Evolutionary conservation across 148 eudicot species (phyloP), one percentile per base, ranked within the genome.

Genomic region (Rhododendron mucronatum): DNA sequence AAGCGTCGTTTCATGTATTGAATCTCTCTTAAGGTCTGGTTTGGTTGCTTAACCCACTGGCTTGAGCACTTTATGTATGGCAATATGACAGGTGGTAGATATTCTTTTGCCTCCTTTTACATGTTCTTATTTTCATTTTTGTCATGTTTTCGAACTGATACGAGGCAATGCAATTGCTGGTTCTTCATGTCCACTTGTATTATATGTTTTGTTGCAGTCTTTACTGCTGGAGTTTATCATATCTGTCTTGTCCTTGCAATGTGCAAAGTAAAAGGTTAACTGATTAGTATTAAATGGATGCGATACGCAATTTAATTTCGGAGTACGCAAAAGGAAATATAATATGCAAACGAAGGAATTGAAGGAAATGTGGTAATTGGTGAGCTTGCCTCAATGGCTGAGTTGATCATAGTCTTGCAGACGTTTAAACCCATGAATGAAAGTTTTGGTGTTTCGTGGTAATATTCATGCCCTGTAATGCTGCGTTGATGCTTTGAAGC

Each of bases 1-100:
- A 91, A 92, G 96, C 80, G 11, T 71, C 30, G 73, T 59, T 26
- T 84, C 82, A 33, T 44, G 76, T 23, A 30, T 21, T 61, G 30
- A 44, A 76, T 15, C 57, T 77, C 47, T 76, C 61, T 50, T 63
- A 11, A 5, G 87, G 7, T 11, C 28, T 33, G 33, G 30, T 53
- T 39, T 50, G 39, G 55, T 50, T 80, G 61, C 41, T 80, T 48
- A 28, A 51, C 63, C 82, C 44, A 9, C 33, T 20, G 69, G 69
- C 26, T 61, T 33, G 47, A 81, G 30, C 37, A 63, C 71, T 63
- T 63, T 10, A 23, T 69, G 16, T 69, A 10, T 69, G 37, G 37
- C 37, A 28, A 69, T 28, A 30, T 80, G 20, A 50, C 61, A 1
- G 82, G 41, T 57, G 71, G 69, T 81, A 55, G 18, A 57, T 16